phyloP scores from a whole-genome alignment of 495 filamentous ascomycete species.

The Talaromyces stipitatus region DNA sequence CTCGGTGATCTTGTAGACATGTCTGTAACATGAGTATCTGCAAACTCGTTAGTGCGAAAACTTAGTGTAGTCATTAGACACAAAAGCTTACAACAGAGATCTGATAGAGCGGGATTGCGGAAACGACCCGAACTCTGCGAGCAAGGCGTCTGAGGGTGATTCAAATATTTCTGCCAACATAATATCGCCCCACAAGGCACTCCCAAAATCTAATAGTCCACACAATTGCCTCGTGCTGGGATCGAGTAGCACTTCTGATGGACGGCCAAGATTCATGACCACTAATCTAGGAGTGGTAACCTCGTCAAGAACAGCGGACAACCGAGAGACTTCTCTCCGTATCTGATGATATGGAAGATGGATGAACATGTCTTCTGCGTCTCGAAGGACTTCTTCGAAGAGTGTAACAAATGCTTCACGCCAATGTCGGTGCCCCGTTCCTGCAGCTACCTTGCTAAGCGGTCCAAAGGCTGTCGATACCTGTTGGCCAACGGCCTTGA shows the following conservation, averaged over 20 bases:
- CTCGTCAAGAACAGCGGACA: conserved; percentile 45
- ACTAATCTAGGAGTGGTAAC: conserved; percentile 49
- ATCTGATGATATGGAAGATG: conserved; percentile 58
- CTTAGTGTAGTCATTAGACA: background rate
- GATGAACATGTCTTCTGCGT: conserved; percentile 64
- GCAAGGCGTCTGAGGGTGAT: conserved; percentile 21
- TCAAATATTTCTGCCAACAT: conserved; percentile 39
- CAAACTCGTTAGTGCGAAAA: background rate
- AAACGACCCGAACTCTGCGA: conserved; percentile 32
- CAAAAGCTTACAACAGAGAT: conserved; percentile 26
- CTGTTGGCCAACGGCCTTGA: conserved; percentile 28
- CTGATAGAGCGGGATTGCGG: conserved; percentile 20
- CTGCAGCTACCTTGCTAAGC: conserved; percentile 37
- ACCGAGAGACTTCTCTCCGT: conserved; percentile 40
- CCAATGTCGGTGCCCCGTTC: conserved; percentile 49
- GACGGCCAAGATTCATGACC: conserved; percentile 47
- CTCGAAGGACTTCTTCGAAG: conserved; percentile 55
- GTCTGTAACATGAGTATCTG: conserved; percentile 37
- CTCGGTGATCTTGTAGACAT: conserved; percentile 27
- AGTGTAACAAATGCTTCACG: conserved; percentile 50
- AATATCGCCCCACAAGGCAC: conserved; percentile 42
- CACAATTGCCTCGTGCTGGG: conserved; percentile 33
- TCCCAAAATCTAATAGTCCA: conserved; percentile 38
- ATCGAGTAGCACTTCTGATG: conserved; percentile 52
- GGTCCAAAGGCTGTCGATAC: conserved; percentile 42